Evolutionary conservation across 2,329 filamentous ascomycete species (phyloP).

Genomic region (Paraphaeosphaeria sporulosa): DNA sequence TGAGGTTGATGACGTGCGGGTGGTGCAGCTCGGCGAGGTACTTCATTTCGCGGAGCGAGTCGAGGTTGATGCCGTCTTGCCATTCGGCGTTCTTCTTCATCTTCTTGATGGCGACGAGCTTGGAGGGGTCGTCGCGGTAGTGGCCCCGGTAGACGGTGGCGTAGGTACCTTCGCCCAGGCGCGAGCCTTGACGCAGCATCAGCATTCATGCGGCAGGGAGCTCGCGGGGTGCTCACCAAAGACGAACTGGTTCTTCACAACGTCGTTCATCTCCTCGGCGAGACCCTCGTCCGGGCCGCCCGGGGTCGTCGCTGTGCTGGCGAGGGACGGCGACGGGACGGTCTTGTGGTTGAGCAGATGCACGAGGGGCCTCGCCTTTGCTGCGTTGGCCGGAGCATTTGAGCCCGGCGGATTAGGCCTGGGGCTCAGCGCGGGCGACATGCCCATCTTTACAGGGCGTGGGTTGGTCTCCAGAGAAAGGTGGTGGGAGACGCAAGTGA

Average conservation of each 20-base stretch:
- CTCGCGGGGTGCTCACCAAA: slow-evolving; percentile 65
- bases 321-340: slow-evolving; percentile 22
- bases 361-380: slow-evolving; percentile 44
- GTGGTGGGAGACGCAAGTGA: neutral
- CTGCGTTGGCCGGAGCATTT: slow-evolving; percentile 17
- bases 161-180: slow-evolving; percentile 95
- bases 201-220: neutral
- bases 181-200: slow-evolving; percentile 67
- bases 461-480: neutral
- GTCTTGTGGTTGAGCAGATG: slow-evolving; percentile 34
- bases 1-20: slow-evolving; percentile 92
- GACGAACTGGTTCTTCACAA: slow-evolving; percentile 80
- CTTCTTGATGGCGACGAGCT: slow-evolving; percentile 90
- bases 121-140: slow-evolving; percentile 72
- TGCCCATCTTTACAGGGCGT: slow-evolving; percentile 25
- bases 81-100: slow-evolving; percentile 88
- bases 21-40: slow-evolving; percentile 93
- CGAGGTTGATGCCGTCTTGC: slow-evolving; percentile 89
- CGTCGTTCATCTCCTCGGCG: slow-evolving; percentile 58
- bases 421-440: slow-evolving; percentile 38
- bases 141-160: slow-evolving; percentile 93
- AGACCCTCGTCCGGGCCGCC: slow-evolving; percentile 50
- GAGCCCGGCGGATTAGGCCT: slow-evolving; percentile 34
- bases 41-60: slow-evolving; percentile 94
- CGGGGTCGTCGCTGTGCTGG: slow-evolving; percentile 26